Evolutionary conservation across 768 basidiomycete genomes (phyloP), one percentile per base, ranked within the genome.

Genomic region (Mycena floridula): DNA sequence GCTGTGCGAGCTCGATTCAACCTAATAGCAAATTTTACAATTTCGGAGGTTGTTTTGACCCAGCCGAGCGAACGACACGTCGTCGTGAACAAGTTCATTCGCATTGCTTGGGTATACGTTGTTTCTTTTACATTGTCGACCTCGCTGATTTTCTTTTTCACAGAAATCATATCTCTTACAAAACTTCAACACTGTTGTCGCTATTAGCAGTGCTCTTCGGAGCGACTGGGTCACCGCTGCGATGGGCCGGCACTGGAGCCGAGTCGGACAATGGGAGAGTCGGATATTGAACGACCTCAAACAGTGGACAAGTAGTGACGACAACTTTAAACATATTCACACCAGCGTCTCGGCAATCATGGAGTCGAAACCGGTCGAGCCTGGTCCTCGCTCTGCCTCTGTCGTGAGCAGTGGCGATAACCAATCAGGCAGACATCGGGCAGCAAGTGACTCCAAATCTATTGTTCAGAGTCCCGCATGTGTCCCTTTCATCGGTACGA

Each of bases 1-100:
- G 82, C 79, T 28, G 74, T 90, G 23, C 77, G 89, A 32, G 85
- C 83, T 11, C 76, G 91, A 20, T 94, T 92, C 66, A 91, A 92
- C 56, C 64, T 94, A 37, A 79, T 90, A 63, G 80, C 82, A 2
- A 82, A 84, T 54, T 96, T 92, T 53, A 77, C 84, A 5, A 68
- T 78, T 18, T 82, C 87, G 3, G 93, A 96, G 65, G 76, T 95
- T 42, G 75, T 91, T 20, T 64, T 90, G 45, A 85, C 91, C 1
- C 73, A 74, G 7, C 82, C 81, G 5, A 62, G 61, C 43, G 81
- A 89, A 43, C 74, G 92, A 16, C 73, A 72, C 26, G 49, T 71
- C 38, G 64, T 96, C 16, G 76, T 89, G 40, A 68, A 67, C 46
- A 93, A 91, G 64, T 85, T 95, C 59, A 81, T 94, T 49, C 81